Conservation (phyloP, 306 rosid species). For the Sechiopsis laciniata region DNA sequence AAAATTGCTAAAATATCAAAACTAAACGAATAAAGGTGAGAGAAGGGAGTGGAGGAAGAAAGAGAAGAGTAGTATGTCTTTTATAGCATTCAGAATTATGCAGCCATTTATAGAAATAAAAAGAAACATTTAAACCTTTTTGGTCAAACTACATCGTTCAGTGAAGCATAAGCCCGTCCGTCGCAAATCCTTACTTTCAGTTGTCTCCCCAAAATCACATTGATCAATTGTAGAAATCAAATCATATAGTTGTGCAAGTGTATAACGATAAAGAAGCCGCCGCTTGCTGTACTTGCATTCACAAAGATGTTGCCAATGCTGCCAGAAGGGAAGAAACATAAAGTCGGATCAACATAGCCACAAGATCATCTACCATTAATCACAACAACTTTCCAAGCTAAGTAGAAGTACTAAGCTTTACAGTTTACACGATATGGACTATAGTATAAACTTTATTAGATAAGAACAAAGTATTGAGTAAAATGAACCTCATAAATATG, state of each 20-base stretch:
- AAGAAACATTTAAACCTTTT: constrained; percentile 46
- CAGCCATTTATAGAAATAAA: neutral
- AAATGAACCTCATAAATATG: constrained; percentile 1
- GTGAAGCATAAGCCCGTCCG: constrained; percentile 41
- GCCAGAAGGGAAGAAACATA: constrained; percentile 30
- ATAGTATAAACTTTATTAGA: neutral
- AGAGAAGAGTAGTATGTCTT: neutral
- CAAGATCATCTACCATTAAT: neutral
- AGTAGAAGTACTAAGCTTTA: neutral
- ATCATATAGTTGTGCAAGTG: constrained; percentile 74
- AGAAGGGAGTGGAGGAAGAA: neutral
- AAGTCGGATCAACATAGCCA: neutral
- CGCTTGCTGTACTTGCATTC: constrained; percentile 73
- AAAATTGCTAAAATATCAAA: neutral
- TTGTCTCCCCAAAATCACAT: constrained; percentile 44
- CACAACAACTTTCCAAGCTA: neutral
- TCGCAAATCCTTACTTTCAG: constrained; percentile 38
- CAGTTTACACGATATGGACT: neutral
- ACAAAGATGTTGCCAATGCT: constrained; percentile 92
- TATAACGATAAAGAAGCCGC: constrained; percentile 72
- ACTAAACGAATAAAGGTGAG: neutral
- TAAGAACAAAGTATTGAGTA: neutral
- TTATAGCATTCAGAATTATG: constrained; percentile 7
- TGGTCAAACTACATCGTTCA: constrained; percentile 47
- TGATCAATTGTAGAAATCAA: constrained; percentile 53